These are phyloP conservation scores for Lepraria neglecta DNA, from an alignment of 495 filamentous ascomycete genomes.

Conservation along the genomic window DNA sequence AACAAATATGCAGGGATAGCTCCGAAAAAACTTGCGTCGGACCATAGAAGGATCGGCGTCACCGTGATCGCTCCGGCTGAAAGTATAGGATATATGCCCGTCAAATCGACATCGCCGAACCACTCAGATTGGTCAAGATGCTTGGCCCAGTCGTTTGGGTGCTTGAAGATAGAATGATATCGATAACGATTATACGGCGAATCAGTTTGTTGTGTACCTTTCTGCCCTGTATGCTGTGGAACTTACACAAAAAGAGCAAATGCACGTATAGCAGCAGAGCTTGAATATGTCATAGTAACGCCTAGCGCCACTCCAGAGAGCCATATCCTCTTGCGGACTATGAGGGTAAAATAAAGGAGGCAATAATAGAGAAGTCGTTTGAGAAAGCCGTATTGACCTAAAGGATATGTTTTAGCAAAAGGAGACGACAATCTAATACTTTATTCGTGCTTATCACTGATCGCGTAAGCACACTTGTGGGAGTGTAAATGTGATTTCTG, in stretches of 20 bases:
- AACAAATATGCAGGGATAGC: too few species aligned
- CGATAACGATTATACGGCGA: background rate
- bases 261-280: background rate
- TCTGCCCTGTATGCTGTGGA: too few species aligned
- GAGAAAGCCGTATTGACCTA: conserved; percentile 14
- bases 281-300: conserved; percentile 8
- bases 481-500: background rate
- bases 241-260: conserved; percentile 5
- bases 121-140: background rate
- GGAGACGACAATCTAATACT: background rate
- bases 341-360: background rate
- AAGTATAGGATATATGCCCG: too few species aligned
- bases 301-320: background rate
- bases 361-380: conserved; percentile 8
- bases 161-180: too few species aligned
- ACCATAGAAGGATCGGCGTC: too few species aligned
- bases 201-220: background rate
- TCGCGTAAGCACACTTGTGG: conserved; percentile 8
- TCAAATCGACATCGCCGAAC: background rate
- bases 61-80: too few species aligned
- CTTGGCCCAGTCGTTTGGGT: too few species aligned
- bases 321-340: background rate
- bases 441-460: background rate
- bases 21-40: too few species aligned
- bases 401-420: background rate